Conservation (phyloP, 805 yeast genomes). For the Debaryomyces tyrocola region DNA sequence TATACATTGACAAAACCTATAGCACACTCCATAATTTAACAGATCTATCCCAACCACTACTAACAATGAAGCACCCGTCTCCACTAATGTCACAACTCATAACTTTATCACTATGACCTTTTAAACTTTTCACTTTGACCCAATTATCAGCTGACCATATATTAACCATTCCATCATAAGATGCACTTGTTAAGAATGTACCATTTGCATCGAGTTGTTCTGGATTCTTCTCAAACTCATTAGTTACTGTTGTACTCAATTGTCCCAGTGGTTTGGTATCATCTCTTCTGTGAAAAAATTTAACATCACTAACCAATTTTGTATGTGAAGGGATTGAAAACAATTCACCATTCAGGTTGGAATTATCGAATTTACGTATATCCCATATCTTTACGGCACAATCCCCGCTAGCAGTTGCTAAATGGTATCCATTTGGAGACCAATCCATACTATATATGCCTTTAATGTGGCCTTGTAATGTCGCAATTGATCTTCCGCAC, state of each 20-base stretch:
- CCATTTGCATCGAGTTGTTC: constrained; percentile 37
- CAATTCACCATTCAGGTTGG: constrained; percentile 29
- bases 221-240: constrained; percentile 30
- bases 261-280: constrained; percentile 1
- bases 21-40: constrained; percentile 59
- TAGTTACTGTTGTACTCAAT: constrained; percentile 21
- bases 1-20: neutral
- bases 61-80: constrained; percentile 46
- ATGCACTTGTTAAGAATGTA: constrained; percentile 53
- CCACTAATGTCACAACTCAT: constrained; percentile 62
- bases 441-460: constrained; percentile 74
- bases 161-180: constrained; percentile 71
- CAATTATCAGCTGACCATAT: constrained; percentile 69
- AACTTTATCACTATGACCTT: constrained; percentile 63
- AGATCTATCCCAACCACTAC: constrained; percentile 85
- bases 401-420: constrained; percentile 86
- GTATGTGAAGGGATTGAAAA: constrained; percentile 72
- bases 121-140: constrained; percentile 52
- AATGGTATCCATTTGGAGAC: constrained; percentile 70
- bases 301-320: constrained; percentile 65
- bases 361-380: constrained; percentile 45
- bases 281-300: constrained; percentile 40
- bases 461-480: constrained; percentile 65
- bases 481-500: constrained; percentile 63
- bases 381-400: constrained; percentile 85